Conservation (phyloP, 257 asterid genomes). For the Nicotiana knightiana region DNA sequence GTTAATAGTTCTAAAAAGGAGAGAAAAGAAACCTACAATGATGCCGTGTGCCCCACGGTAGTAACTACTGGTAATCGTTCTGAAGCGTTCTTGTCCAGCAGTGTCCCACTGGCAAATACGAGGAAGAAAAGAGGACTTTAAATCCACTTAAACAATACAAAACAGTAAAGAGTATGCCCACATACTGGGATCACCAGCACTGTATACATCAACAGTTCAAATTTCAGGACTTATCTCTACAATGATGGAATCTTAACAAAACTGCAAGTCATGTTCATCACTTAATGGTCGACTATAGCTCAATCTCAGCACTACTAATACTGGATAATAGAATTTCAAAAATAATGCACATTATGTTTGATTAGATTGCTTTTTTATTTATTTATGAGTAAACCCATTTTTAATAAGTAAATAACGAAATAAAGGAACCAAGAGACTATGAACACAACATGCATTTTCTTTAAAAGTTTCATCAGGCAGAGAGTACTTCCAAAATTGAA, state of each 20-base stretch:
- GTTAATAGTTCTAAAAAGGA: not conserved
- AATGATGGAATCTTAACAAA: not conserved
- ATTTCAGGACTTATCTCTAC: not conserved
- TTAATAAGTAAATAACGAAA: not conserved
- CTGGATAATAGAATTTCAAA: not conserved
- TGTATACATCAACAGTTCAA: not conserved
- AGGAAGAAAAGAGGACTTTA: not conserved
- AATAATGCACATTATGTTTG: not conserved
- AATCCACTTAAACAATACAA: conserved; percentile 8
- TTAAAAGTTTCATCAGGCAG: not conserved
- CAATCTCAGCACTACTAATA: not conserved
- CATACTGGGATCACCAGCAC: no score
- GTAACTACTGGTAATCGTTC: conserved; percentile 80
- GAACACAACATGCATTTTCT: not conserved
- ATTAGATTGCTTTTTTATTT: not conserved
- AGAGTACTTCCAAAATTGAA: not conserved
- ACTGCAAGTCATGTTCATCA: not conserved
- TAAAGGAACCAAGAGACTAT: not conserved
- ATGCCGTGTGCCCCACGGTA: conserved; percentile 93
- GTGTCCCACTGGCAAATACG: conserved; percentile 56
- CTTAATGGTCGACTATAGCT: not conserved
- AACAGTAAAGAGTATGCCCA: not conserved
- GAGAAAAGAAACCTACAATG: conserved; percentile 35
- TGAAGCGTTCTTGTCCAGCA: conserved; percentile 83
- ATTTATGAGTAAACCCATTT: not conserved